These are phyloP conservation scores for Talaromyces borbonicus DNA, from an alignment of 495 filamentous ascomycete species.

Conservation along the genomic window DNA sequence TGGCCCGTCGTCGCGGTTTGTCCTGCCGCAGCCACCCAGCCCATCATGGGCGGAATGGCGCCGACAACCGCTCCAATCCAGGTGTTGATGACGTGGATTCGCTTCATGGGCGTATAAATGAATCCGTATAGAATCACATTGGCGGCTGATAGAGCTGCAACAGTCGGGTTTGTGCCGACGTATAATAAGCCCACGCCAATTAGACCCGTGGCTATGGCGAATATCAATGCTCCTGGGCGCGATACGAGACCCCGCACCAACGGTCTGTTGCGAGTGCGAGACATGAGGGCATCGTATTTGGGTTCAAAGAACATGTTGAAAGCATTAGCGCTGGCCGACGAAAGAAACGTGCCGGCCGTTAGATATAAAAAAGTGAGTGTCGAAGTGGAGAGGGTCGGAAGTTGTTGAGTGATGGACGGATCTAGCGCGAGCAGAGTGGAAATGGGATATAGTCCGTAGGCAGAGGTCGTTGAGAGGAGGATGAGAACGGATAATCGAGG, in stretches of 20 bases:
- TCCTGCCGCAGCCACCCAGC: conserved; percentile 89
- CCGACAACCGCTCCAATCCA: conserved; percentile 93
- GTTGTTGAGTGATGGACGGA: conserved; percentile 55
- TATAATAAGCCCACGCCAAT: conserved; percentile 63
- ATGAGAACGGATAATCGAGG: conserved; percentile 88
- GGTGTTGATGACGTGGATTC: conserved; percentile 78
- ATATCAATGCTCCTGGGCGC: conserved; percentile 63
- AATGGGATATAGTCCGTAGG: conserved; percentile 89
- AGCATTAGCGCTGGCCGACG: conserved; percentile 78
- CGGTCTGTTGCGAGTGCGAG: conserved; percentile 78
- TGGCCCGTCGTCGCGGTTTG: conserved; percentile 67
- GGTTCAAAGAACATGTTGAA: conserved; percentile 97
- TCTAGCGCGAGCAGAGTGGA: conserved; percentile 41
- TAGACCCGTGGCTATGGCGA: conserved; percentile 61
- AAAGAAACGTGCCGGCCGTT: conserved; percentile 78
- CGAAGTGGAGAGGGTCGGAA: conserved; percentile 78
- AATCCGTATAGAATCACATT: conserved; percentile 90
- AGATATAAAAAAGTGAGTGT: conserved; percentile 88
- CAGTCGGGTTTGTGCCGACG: conserved; percentile 87
- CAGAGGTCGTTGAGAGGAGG: conserved; percentile 79
- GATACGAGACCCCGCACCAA: conserved; percentile 76
- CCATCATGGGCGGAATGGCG: conserved; percentile 92
- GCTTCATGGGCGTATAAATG: conserved; percentile 86
- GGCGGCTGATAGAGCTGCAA: conserved; percentile 68
- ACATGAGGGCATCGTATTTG: conserved; percentile 84